A percentile compares a stretch with the other conserved stretches of the same genome.
Conservation (phyloP, 2,329 filamentous ascomycete species). For the Thermothelomyces thermophilus region DNA sequence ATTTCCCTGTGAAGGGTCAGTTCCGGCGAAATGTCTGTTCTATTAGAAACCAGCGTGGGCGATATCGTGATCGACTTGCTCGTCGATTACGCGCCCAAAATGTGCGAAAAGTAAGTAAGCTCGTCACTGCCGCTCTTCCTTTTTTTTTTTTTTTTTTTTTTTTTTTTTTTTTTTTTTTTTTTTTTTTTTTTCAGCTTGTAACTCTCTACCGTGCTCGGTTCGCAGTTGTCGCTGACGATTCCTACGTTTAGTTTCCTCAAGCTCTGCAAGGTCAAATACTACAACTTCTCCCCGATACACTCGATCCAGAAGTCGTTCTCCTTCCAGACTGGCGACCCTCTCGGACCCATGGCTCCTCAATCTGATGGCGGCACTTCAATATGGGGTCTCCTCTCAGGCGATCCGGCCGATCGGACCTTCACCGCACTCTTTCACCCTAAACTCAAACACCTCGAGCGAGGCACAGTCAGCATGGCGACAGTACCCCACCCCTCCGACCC, state of each 20-base stretch:
- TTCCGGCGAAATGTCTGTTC: constrained; percentile 67
- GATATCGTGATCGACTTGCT: constrained; percentile 94
- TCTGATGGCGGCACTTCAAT: constrained; percentile 92
- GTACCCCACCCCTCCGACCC: constrained; percentile 68
- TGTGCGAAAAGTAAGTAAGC: constrained; percentile 86
- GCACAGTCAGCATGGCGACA: constrained; percentile 97
- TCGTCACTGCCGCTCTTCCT: neutral
- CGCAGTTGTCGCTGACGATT: constrained; percentile 41
- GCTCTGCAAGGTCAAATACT: constrained; percentile 98
- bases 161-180: too few species aligned
- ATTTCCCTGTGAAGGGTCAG: neutral
- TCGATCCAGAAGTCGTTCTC: constrained; percentile 92
- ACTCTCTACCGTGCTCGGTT: neutral
- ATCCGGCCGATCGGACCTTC: constrained; percentile 67
- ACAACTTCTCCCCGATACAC: constrained; percentile 92
- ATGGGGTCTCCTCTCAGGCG: constrained; percentile 72
- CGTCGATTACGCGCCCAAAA: constrained; percentile 79
- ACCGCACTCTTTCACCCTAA: constrained; percentile 78
- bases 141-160: too few species aligned
- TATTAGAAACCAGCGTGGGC: constrained; percentile 86
- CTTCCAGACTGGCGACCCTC: constrained; percentile 90
- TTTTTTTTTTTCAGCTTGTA: too few species aligned
- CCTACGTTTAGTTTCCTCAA: constrained; percentile 76
- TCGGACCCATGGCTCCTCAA: constrained; percentile 74
- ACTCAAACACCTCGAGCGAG: constrained; percentile 79